Percentiles rank a stretch among this genome's conserved stretches.
These are phyloP conservation scores for Colletotrichum aenigma DNA, from an alignment of 2,329 filamentous ascomycete genomes.

Conservation along the genomic window DNA sequence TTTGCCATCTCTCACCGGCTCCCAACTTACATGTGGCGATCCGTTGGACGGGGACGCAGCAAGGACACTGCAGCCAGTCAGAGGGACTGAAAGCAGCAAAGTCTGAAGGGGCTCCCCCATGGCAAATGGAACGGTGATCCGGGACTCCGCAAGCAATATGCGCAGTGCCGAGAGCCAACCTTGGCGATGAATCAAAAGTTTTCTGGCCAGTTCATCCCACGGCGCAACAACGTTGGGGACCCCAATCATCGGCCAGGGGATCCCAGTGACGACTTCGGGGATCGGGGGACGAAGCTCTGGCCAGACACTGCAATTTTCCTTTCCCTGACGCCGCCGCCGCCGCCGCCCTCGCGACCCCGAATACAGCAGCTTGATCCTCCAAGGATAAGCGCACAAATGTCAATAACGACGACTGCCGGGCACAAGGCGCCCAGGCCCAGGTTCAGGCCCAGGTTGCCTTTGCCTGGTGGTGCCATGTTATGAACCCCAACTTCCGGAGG, in stretches of 20 bases:
- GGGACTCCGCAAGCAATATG: constrained; percentile 19
- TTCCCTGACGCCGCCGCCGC: neutral
- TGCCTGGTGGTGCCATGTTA: constrained; percentile 16
- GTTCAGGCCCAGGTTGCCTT: neutral
- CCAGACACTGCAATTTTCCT: constrained; percentile 12
- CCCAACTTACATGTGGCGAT: constrained; percentile 3
- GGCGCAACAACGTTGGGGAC: neutral
- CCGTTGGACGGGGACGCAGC: neutral
- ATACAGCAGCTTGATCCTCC: neutral
- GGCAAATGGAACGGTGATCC: constrained; percentile 4
- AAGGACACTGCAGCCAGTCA: neutral
- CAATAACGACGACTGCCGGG: constrained; percentile 17
- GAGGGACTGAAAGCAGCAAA: constrained; percentile 12
- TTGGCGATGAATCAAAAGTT: constrained; percentile 12
- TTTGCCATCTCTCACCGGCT: neutral
- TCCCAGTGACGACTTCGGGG: neutral
- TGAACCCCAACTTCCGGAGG: constrained; percentile 11
- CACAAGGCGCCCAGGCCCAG: neutral
- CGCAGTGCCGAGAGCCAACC: constrained; percentile 17
- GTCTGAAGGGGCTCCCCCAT: neutral
- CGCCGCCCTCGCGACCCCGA: neutral
- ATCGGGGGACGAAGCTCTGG: constrained; percentile 7
- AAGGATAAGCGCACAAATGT: constrained; percentile 3
- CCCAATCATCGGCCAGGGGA: constrained; percentile 5
- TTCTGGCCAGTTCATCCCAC: constrained; percentile 5